A percentile compares a stretch with the other conserved stretches of the same genome.
These are phyloP conservation scores for Stylonectria norvegica DNA, from an alignment of 2,329 filamentous ascomycete species.

Conservation along the genomic window DNA sequence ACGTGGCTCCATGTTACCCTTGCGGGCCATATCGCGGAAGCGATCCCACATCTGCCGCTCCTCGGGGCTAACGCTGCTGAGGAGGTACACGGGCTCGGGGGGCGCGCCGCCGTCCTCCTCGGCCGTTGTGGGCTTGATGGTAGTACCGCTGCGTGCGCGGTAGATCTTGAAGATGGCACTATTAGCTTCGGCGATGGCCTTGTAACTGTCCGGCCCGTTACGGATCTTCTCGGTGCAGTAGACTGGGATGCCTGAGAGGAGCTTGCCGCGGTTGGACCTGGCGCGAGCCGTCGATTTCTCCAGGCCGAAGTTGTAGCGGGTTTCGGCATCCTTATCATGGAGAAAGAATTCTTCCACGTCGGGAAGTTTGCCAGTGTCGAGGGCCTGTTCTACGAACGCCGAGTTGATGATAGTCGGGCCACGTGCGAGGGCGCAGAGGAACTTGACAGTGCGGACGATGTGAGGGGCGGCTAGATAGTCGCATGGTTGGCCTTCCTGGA, in stretches of 20 bases:
- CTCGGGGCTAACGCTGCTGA: slow-evolving; percentile 63
- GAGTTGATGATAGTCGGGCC: slow-evolving; percentile 75
- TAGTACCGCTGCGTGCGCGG: slow-evolving; percentile 66
- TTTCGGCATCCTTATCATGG: slow-evolving; percentile 69
- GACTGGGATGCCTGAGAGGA: slow-evolving; percentile 72
- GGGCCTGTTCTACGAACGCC: slow-evolving; percentile 72
- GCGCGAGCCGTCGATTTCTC: slow-evolving; percentile 67
- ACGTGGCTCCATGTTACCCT: slow-evolving; percentile 73
- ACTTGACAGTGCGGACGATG: slow-evolving; percentile 88
- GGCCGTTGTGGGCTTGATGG: slow-evolving; percentile 61
- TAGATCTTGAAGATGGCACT: slow-evolving; percentile 80
- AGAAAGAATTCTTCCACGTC: slow-evolving; percentile 64
- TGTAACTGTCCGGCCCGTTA: slow-evolving; percentile 81
- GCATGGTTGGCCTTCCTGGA: slow-evolving; percentile 70
- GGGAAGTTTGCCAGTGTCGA: slow-evolving; percentile 65
- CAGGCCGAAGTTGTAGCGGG: slow-evolving; percentile 66
- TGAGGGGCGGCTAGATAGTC: slow-evolving; percentile 85
- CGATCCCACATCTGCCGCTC: slow-evolving; percentile 75
- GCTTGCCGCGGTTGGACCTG: slow-evolving; percentile 68
- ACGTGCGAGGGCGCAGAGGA: slow-evolving; percentile 79
- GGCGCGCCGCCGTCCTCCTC: slow-evolving; percentile 60
- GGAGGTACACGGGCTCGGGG: slow-evolving; percentile 75
- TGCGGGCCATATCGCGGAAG: slow-evolving; percentile 75
- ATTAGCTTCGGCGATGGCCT: slow-evolving; percentile 82
- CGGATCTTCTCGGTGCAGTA: slow-evolving; percentile 80